A percentile compares a stretch with the other conserved stretches of the same genome.
Evolutionary conservation across 768 basidiomycete species (phyloP).

Genomic region (Rhizopogon roseolus): DNA sequence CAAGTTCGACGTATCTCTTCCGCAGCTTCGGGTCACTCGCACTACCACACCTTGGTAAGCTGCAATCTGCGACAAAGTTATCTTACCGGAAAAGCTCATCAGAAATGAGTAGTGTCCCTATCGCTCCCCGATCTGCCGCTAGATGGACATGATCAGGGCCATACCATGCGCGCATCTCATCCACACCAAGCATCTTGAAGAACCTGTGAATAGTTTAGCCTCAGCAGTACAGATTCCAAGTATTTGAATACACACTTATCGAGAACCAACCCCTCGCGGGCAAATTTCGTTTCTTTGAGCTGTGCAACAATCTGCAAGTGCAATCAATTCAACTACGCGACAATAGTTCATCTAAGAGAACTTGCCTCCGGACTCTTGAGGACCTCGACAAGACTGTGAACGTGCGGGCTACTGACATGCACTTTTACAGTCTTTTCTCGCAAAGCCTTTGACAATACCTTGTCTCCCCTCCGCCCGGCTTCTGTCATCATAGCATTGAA

Average conservation of each 20-base stretch:
- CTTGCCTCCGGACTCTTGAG: conserved; percentile 89
- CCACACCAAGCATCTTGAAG: conserved; percentile 93
- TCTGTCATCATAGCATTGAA: conserved; percentile 81
- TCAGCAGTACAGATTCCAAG: neutral
- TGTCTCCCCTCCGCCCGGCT: conserved; percentile 78
- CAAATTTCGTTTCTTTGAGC: conserved; percentile 94
- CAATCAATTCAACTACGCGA: neutral
- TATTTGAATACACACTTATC: conserved; percentile 56
- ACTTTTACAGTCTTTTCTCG: conserved; percentile 87
- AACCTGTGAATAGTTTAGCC: conserved; percentile 50
- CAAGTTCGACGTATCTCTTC: conserved; percentile 81
- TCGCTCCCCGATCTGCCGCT: conserved; percentile 89
- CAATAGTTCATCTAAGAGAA: conserved; percentile 1
- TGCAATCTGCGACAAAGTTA: neutral
- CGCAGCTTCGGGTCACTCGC: conserved; percentile 74
- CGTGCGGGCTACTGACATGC: conserved; percentile 89
- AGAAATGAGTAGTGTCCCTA: conserved; percentile 91
- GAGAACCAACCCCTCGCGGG: conserved; percentile 84
- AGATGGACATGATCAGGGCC: conserved; percentile 91
- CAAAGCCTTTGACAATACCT: conserved; percentile 65
- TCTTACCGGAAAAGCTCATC: conserved; percentile 88
- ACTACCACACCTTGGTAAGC: conserved; percentile 32
- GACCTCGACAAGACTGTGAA: conserved; percentile 93
- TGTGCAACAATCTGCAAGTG: conserved; percentile 57
- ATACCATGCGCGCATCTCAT: conserved; percentile 98